Evolutionary conservation across 2,329 filamentous ascomycete species (phyloP).

Genomic region (Thielaviopsis musarum): DNA sequence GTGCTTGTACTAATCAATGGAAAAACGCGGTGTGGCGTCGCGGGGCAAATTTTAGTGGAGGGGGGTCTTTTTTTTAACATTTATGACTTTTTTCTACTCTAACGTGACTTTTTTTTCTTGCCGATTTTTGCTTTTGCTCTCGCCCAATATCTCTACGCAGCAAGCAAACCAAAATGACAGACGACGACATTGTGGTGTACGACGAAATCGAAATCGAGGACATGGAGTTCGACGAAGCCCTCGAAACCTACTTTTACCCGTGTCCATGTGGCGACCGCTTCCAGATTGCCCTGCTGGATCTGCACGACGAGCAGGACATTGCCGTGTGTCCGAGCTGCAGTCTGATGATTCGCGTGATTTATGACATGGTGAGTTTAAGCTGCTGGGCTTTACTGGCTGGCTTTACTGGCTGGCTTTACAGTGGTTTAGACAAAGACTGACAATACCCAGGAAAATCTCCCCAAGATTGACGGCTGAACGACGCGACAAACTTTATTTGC

Average conservation of each 20-base stretch:
- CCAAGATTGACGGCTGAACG: too few relatives aligned
- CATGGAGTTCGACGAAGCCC: conserved; percentile 72
- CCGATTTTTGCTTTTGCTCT: too few relatives aligned
- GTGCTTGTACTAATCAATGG: not conserved
- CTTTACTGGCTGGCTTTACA: too few relatives aligned
- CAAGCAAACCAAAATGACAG: conserved; percentile 23
- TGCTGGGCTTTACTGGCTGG: not conserved
- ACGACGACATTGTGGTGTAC: conserved; percentile 58
- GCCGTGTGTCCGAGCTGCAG: conserved; percentile 97
- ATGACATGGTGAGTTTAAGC: conserved; percentile 49
- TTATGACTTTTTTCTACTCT: not conserved
- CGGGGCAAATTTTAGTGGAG: not conserved
- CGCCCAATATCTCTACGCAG: not conserved
- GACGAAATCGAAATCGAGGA: conserved; percentile 98
- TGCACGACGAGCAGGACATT: conserved; percentile 80
- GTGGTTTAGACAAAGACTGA: too few relatives aligned
- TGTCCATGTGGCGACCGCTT: conserved; percentile 96
- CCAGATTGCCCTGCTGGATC: conserved; percentile 70
- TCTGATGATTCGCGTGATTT: conserved; percentile 90
- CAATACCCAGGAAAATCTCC: too few relatives aligned
- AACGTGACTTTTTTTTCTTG: too few relatives aligned
- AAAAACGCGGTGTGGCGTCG: not conserved
- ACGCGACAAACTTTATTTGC: too few relatives aligned
- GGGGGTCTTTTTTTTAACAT: not conserved
- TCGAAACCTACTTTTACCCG: conserved; percentile 87